Base-by-base conservation (phyloP, 768 basidiomycete species). In the Sarcodon aspratus region DNA sequence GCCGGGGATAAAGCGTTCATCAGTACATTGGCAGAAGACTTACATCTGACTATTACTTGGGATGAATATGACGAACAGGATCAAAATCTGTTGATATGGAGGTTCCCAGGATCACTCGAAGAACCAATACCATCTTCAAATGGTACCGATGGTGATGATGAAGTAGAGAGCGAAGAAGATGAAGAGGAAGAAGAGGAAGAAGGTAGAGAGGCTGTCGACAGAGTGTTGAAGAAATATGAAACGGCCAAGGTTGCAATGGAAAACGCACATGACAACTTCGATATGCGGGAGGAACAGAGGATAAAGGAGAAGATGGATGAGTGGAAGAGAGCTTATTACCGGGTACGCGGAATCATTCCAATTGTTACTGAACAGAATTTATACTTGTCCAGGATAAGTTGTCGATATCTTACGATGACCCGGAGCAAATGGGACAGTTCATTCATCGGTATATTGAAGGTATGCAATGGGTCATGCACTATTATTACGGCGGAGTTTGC, bases 381-480 rank as follows among this genome's bases (percentile, higher is more conserved):
- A 63, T 36, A 21, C 17, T 33, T 12, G 34, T 36, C 34, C 50
- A 95, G 90, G 86, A 79, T 34, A 99, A 99, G 66, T 67, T 99
- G 46, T 81, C 84, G 52, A 81, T 97, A 50, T 80, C 80, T 8
- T 87, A 77, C 52, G 75, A 86, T 52, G 65, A 85, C 56, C 73
- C 79, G 6, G 70, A 82, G 53, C 72, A 78, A 46, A 78, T 93
- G 72, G 70, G 74, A 21, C 71, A 80, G 44, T 69, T 99, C 48
- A 73, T 78, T 10, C 93, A 74, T 59, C 76, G 79, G 50, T 99
- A 96, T 62, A 77, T 89, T 13, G 90, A 98, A 61, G 96, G 96
- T 1, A 66, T 99, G 52, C 96, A 99, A 60, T 98, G 95, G 96
- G 92, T 98, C 33, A 88, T 99, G 85, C 87, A 92, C 61, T 99